Conservation (phyloP, 495 filamentous ascomycete species). For the Neurospora intermedia region DNA sequence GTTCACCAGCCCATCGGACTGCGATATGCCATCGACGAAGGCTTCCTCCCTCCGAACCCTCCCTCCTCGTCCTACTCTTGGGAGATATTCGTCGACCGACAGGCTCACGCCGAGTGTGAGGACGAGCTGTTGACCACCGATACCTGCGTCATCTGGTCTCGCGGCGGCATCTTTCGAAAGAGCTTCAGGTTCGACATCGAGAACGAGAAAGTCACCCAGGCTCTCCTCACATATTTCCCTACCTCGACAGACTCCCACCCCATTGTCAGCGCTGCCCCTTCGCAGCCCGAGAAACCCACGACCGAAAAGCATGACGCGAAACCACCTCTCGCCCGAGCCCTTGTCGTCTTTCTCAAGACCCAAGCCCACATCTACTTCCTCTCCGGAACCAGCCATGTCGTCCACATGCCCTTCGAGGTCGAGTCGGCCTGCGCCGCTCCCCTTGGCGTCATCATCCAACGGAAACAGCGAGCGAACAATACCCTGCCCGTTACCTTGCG, state of each 20-base stretch:
- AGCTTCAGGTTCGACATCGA: conserved; percentile 81
- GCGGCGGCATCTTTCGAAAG: conserved; percentile 74
- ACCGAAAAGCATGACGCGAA: conserved; percentile 6
- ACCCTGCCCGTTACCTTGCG: conserved; percentile 33
- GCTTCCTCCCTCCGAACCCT: conserved; percentile 61
- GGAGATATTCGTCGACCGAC: conserved; percentile 41
- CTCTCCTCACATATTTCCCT: conserved; percentile 73
- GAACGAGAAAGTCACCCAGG: conserved; percentile 72
- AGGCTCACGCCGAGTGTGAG: conserved; percentile 38
- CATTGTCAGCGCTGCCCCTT: conserved; percentile 1
- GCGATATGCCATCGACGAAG: conserved; percentile 72
- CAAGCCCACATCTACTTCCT: conserved; percentile 91
- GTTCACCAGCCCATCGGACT: conserved; percentile 77
- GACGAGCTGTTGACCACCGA: conserved; percentile 85
- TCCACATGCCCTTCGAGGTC: conserved; percentile 90
- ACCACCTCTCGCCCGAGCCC: conserved; percentile 45
- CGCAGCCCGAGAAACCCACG: not conserved
- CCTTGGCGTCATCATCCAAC: conserved; percentile 71
- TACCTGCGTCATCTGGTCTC: conserved; percentile 81
- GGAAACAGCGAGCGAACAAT: conserved; percentile 43
- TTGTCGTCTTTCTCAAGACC: conserved; percentile 86
- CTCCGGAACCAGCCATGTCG: conserved; percentile 75
- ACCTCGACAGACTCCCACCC: conserved; percentile 32
- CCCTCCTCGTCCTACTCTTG: conserved; percentile 60
- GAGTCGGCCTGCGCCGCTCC: conserved; percentile 77